These are phyloP conservation scores for Amanita fuliginea DNA, from an alignment of 768 basidiomycete species.

Conservation along the genomic window DNA sequence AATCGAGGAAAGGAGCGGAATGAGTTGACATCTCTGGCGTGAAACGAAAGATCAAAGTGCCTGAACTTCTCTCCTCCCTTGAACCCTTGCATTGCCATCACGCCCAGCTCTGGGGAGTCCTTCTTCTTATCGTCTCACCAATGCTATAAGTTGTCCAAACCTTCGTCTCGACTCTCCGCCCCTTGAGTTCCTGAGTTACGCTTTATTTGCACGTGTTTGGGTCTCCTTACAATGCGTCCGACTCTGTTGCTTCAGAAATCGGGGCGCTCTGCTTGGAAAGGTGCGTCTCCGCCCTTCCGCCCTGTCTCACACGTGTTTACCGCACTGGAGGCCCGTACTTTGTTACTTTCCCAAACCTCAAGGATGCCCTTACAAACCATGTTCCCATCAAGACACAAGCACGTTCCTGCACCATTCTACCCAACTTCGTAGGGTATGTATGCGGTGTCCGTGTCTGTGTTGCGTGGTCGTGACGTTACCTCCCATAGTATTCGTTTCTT, in stretches of 20 bases:
- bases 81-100: no score
- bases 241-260: conserved; percentile 46
- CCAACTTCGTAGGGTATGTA: conserved; percentile 89
- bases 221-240: conserved; percentile 39
- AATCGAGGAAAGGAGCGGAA: background rate
- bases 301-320: background rate
- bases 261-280: conserved; percentile 82
- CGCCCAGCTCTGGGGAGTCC: no score
- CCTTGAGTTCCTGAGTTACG: no score
- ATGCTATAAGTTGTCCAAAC: background rate
- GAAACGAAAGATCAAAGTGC: background rate
- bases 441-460: background rate
- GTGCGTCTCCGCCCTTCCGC: conserved; percentile 21
- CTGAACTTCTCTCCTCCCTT: background rate
- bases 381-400: conserved; percentile 85
- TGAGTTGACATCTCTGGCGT: background rate
- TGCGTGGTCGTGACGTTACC: background rate
- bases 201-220: background rate
- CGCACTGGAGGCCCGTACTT: conserved; percentile 77
- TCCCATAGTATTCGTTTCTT: conserved; percentile 64
- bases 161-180: background rate
- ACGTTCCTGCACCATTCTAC: conserved; percentile 84
- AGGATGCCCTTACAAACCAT: conserved; percentile 70
- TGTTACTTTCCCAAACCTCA: conserved; percentile 82
- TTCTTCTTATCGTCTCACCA: no score